These are phyloP conservation scores for Homolaphlyctis polyrhiza DNA, from an alignment of 371 early-diverging fungal species.

Conservation along the genomic window DNA sequence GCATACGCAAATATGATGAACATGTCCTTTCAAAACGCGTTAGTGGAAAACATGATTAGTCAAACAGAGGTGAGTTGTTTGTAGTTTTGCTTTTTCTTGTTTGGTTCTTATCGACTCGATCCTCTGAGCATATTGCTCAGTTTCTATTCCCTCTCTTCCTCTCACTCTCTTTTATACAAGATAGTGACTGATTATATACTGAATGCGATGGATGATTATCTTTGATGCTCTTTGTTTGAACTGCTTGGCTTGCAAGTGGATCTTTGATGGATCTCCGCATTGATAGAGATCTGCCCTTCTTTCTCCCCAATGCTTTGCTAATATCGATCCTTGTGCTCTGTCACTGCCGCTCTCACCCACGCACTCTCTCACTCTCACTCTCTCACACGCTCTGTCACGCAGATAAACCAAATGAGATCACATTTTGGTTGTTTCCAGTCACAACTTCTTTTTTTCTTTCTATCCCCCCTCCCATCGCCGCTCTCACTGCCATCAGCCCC, in stretches of 20 bases:
- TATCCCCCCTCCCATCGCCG: no score
- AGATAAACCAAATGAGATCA: neutral
- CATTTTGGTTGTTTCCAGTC: no score
- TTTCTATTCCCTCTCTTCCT: no score
- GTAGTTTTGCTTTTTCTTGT: neutral
- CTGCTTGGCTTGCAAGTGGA: slow-evolving; percentile 19
- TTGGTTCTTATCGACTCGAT: neutral
- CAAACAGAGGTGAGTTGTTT: slow-evolving; percentile 32
- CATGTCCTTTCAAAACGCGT: slow-evolving; percentile 42
- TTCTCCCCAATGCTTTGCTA: no score
- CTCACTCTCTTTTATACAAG: no score
- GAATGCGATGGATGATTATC: no score
- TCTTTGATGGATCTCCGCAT: slow-evolving; percentile 31
- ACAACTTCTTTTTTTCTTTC: no score
- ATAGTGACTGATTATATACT: no score
- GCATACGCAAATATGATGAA: slow-evolving; percentile 40
- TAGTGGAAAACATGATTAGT: slow-evolving; percentile 40
- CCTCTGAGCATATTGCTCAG: no score
- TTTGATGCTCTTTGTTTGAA: no score
- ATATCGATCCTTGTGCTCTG: neutral
- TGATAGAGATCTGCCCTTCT: no score
- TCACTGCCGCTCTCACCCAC: neutral
- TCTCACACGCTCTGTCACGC: neutral
- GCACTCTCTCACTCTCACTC: neutral
- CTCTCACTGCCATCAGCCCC: no score